Evolutionary conservation across 352 stramenopile genomes (phyloP).

Genomic region (Globisporangium apiculatum): DNA sequence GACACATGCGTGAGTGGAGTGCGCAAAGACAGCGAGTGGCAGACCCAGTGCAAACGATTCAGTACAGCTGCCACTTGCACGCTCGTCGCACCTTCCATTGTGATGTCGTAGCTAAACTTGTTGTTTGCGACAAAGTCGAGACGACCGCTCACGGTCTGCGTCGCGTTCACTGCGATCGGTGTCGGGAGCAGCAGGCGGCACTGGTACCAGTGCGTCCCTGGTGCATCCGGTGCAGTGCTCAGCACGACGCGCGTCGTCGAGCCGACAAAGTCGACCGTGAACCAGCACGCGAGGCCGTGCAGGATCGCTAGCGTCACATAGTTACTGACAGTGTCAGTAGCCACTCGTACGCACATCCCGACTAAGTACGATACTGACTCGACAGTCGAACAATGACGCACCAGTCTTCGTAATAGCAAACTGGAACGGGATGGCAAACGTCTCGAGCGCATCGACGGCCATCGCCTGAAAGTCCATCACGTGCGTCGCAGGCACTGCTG

Average conservation of each 20-base stretch:
- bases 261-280: conserved; percentile 97
- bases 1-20: too few relatives aligned
- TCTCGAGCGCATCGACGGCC: conserved; percentile 69
- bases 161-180: conserved; percentile 89
- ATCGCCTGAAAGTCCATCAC: conserved; percentile 83
- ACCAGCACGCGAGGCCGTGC: conserved; percentile 98
- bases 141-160: conserved; percentile 84
- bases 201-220: conserved; percentile 90
- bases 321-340: not conserved
- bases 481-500: conserved; percentile 48
- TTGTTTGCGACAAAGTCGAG: conserved; percentile 93
- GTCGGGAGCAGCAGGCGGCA: conserved; percentile 87
- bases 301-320: conserved; percentile 57
- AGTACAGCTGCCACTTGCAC: not conserved
- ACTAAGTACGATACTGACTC: not conserved
- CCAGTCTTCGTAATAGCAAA: conserved; percentile 85
- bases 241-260: conserved; percentile 75
- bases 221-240: conserved; percentile 70
- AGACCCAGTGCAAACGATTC: too few relatives aligned
- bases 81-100: conserved; percentile 56
- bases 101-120: conserved; percentile 95
- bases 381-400: conserved; percentile 7
- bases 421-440: conserved; percentile 88
- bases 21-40: too few relatives aligned
- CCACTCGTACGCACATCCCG: not conserved